These are phyloP conservation scores for Boletus vinaceobasis DNA, from an alignment of 768 basidiomycete species.

Conservation along the genomic window DNA sequence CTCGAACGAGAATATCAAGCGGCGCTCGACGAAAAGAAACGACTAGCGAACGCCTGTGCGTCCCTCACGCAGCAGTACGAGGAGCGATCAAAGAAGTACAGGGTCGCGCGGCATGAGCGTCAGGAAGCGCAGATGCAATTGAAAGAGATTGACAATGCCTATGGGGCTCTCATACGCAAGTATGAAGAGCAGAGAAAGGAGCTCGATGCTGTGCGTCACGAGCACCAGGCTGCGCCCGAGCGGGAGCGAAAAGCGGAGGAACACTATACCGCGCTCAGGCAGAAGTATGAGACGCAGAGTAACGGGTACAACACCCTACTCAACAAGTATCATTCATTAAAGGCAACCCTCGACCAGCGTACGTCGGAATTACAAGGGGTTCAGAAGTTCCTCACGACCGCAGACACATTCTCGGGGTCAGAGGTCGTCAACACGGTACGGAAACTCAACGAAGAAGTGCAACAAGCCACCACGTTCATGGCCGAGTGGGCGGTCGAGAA, in stretches of 20 bases:
- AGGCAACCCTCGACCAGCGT: conserved; percentile 34
- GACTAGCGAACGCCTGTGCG: not conserved
- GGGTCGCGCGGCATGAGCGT: conserved; percentile 1
- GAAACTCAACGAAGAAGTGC: conserved; percentile 43
- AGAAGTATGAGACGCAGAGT: conserved; percentile 11
- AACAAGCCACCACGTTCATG: conserved; percentile 42
- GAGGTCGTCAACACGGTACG: conserved; percentile 43
- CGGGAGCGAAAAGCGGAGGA: conserved; percentile 4
- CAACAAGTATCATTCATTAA: conserved; percentile 11
- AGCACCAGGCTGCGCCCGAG: conserved; percentile 1
- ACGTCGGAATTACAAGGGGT: conserved; percentile 41
- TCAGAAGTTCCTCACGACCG: conserved; percentile 41
- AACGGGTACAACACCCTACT: conserved; percentile 11
- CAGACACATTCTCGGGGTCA: conserved; percentile 39
- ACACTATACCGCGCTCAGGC: not conserved
- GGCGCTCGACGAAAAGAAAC: conserved; percentile 7
- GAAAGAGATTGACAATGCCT: conserved; percentile 9
- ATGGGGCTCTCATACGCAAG: conserved; percentile 17
- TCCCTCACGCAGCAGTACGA: conserved; percentile 7
- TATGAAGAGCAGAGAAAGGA: conserved; percentile 11
- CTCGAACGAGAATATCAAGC: conserved; percentile 2
- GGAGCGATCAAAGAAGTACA: conserved; percentile 2
- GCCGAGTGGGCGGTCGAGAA: conserved; percentile 43
- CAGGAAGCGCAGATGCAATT: not conserved
- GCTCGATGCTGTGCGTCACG: conserved; percentile 1